Evolutionary conservation across 192 early-diverging fungal genomes (phyloP), one percentile per base, ranked within the genome.

Genomic region (Lobosporangium transversale): DNA sequence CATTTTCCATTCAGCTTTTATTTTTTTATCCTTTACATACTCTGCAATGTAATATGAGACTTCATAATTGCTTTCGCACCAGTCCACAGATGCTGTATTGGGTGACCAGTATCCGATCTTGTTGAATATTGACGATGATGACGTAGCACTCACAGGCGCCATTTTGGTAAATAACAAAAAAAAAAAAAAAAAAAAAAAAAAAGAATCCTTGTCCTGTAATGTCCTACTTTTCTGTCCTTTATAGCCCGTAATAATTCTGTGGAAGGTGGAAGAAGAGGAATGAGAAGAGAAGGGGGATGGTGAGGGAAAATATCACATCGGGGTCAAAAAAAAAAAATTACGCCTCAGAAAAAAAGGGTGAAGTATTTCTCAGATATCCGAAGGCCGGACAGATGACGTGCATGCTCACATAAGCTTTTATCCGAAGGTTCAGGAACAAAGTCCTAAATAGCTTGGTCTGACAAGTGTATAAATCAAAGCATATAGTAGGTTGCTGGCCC

Each of bases 11-110:
- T 42, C 11, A n/a, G 31, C 54, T 5, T 69, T n/a, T n/a, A n/a
- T n/a, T n/a, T n/a, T n/a, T n/a, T n/a, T n/a, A n/a, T n/a, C n/a
- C n/a, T n/a, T n/a, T n/a, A n/a, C n/a, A n/a, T n/a, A 86, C 75
- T 90, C 89, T 4, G 88, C 85, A 62, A 89, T 64, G 66, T 82
- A 86, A 32, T 54, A 51, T 7, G 79, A 70, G 0, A 81, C 59
- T 6, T 66, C 71, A 63, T 87, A 86, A 62, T 87, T 85, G 32
- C 76, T 70, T 40, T 69, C 75, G 29, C 75, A 78, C 75, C 75
- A 78, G 44, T 78, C 75, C 7, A 78, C 53, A 14, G 75, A 78
- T 29, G 66, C 49, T 23, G 75, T 78, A 12, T 58, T 54, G 6
- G 66, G 75, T 4, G 67, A 69, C 75, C 75, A 78, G 55, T 62